Evolutionary conservation across 805 yeast species (phyloP).

Genomic region (Myxozyma vanderwaltii): DNA sequence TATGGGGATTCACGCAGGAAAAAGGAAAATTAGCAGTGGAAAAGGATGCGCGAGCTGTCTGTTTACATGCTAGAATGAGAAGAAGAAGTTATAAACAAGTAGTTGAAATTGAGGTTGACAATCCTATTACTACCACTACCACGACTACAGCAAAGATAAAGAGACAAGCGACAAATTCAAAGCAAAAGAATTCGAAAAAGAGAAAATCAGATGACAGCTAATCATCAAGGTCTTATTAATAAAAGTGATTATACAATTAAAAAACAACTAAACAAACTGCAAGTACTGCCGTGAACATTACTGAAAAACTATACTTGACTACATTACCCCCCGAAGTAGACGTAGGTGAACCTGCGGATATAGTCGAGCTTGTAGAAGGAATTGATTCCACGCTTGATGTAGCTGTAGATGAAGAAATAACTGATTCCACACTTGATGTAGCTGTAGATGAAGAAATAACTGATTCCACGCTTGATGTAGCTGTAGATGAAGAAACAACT

Average conservation of each 20-base stretch:
- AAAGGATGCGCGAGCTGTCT: constrained; percentile 61
- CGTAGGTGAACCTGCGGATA: too few relatives aligned
- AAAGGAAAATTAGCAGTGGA: constrained; percentile 62
- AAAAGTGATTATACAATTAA: neutral
- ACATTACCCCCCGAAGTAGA: neutral
- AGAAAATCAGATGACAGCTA: constrained; percentile 3
- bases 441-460: neutral
- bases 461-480: too few relatives aligned
- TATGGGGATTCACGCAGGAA: constrained; percentile 70
- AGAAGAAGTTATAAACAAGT: constrained; percentile 54
- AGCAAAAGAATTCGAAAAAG: neutral
- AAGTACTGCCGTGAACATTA: neutral
- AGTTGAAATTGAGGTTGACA: constrained; percentile 20
- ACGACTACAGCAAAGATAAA: neutral
- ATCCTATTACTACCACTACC: too few relatives aligned
- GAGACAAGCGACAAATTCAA: neutral
- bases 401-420: too few relatives aligned
- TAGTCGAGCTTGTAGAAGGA: too few relatives aligned
- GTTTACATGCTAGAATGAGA: constrained; percentile 75
- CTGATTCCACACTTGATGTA: too few relatives aligned
- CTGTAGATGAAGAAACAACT: neutral
- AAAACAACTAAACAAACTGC: neutral
- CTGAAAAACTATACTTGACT: too few relatives aligned
- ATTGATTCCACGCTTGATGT: too few relatives aligned
- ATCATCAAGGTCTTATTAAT: too few relatives aligned